A percentile compares a stretch with the other conserved stretches of the same genome.
These are phyloP conservation scores for Termitomyces sp. DNA, from an alignment of 768 basidiomycete genomes.

Conservation along the genomic window DNA sequence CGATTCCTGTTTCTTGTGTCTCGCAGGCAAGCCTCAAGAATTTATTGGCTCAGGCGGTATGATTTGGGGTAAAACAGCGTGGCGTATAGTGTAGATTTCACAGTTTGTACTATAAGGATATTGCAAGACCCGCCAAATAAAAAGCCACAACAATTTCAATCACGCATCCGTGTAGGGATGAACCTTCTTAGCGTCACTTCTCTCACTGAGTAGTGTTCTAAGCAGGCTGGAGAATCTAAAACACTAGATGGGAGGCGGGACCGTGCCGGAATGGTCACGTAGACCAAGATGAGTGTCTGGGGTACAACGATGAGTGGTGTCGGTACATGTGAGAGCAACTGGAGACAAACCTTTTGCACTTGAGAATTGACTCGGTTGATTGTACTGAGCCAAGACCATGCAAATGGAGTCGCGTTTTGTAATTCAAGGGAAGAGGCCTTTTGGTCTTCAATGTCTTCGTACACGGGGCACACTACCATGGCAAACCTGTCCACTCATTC, in stretches of 20 bases:
- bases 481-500: slow-evolving; percentile 63
- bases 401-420: slow-evolving; percentile 67
- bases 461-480: slow-evolving; percentile 85
- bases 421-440: slow-evolving; percentile 61
- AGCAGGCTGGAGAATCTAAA: slow-evolving; percentile 69
- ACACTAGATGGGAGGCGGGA: slow-evolving; percentile 50
- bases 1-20: slow-evolving; percentile 1
- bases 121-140: slow-evolving; percentile 6
- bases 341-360: slow-evolving; percentile 79
- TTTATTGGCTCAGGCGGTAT: slow-evolving; percentile 3
- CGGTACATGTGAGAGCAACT: background rate
- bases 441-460: slow-evolving; percentile 78
- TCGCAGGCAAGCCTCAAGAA: slow-evolving; percentile 9
- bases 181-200: slow-evolving; percentile 87
- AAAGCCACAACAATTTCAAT: slow-evolving; percentile 39
- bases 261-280: slow-evolving; percentile 88
- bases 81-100: slow-evolving; percentile 6
- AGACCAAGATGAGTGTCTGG: slow-evolving; percentile 86
- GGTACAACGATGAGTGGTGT: background rate
- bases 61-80: background rate
- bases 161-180: slow-evolving; percentile 90
- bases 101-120: slow-evolving; percentile 11
- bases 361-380: slow-evolving; percentile 95
- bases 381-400: slow-evolving; percentile 97
- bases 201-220: slow-evolving; percentile 74